Percentiles rank a stretch among this genome's conserved stretches.
Conservation (phyloP, 2,329 filamentous ascomycete genomes). For the Fusarium sp. region DNA sequence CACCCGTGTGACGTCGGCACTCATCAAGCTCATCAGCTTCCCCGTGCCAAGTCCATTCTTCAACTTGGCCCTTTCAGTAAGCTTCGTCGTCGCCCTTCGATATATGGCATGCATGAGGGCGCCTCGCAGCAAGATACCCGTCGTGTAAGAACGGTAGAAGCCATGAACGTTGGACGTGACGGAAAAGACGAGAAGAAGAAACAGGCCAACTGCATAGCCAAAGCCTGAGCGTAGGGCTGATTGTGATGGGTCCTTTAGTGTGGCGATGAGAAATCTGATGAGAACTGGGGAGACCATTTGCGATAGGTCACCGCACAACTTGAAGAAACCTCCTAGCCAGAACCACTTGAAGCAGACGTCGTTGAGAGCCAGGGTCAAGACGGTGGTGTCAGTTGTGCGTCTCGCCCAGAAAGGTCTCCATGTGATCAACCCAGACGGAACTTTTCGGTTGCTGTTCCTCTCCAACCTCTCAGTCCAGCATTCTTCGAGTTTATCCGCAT, state of each 20-base stretch:
- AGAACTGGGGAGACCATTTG: conserved; percentile 24
- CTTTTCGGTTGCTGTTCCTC: background rate
- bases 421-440: background rate
- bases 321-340: conserved; percentile 44
- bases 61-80: conserved; percentile 26
- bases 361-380: conserved; percentile 43
- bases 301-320: conserved; percentile 39
- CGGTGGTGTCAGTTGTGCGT: conserved; percentile 36
- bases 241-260: conserved; percentile 16
- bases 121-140: conserved; percentile 6
- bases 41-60: conserved; percentile 36
- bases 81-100: conserved; percentile 19
- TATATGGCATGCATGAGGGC: conserved; percentile 29
- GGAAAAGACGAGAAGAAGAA: conserved; percentile 18
- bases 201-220: conserved; percentile 14
- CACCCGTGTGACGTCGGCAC: conserved; percentile 45
- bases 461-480: conserved; percentile 10
- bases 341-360: conserved; percentile 46
- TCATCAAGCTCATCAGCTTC: conserved; percentile 47
- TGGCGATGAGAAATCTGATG: conserved; percentile 23
- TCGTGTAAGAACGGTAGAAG: conserved; percentile 22
- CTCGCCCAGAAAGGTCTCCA: conserved; percentile 42
- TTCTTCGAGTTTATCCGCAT: conserved; percentile 23
- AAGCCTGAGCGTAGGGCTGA: conserved; percentile 11
- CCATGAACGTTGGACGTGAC: conserved; percentile 26